A percentile compares a stretch with the other conserved stretches of the same genome.
Evolutionary conservation across 805 yeast genomes (phyloP).

Genomic region (Pichia californica): DNA sequence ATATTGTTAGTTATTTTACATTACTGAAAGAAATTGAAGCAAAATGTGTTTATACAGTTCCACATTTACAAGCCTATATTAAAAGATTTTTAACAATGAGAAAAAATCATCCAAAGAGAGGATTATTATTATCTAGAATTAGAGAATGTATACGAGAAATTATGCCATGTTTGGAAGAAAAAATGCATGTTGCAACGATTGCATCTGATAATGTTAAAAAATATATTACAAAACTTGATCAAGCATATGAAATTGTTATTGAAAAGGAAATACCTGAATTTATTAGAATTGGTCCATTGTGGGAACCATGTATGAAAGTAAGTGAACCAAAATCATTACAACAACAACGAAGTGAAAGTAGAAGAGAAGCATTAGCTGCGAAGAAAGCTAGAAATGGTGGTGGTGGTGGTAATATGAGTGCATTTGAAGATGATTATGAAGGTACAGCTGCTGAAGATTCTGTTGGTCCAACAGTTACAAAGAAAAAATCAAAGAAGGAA

Average conservation of each 20-base stretch:
- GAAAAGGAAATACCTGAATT: constrained; percentile 77
- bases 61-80: constrained; percentile 54
- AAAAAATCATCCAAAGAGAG: constrained; percentile 33
- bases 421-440: constrained; percentile 20
- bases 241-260: constrained; percentile 69
- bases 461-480: constrained; percentile 5
- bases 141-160: constrained; percentile 52
- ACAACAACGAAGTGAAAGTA: constrained; percentile 66
- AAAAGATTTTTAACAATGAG: constrained; percentile 37
- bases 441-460: constrained; percentile 18
- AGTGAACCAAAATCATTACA: constrained; percentile 58
- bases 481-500: constrained; percentile 2
- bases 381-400: constrained; percentile 44
- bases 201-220: constrained; percentile 73
- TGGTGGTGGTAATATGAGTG: constrained; percentile 13
- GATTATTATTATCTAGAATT: constrained; percentile 33
- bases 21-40: constrained; percentile 91
- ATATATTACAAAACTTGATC: constrained; percentile 67
- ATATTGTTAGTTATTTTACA: constrained; percentile 78
- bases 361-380: constrained; percentile 92
- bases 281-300: constrained; percentile 68
- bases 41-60: constrained; percentile 73
- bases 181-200: constrained; percentile 92
- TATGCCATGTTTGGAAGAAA: constrained; percentile 90
- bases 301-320: constrained; percentile 86